phyloP scores from a whole-genome alignment of 1,284 basidiomycete species.

The Exobasidium rhododendri region DNA sequence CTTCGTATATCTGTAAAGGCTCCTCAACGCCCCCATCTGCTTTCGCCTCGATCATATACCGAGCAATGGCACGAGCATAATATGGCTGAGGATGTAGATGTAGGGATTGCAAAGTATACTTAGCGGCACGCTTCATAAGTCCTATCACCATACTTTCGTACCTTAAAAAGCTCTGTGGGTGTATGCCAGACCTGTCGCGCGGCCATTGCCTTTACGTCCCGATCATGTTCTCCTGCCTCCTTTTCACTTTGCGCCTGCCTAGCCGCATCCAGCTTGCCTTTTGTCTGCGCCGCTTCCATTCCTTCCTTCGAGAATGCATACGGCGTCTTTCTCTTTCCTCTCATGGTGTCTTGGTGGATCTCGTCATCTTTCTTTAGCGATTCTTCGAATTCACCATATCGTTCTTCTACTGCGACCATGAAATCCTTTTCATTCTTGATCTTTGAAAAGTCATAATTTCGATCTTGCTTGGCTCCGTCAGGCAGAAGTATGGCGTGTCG shows the following conservation, averaged over 20 bases:
- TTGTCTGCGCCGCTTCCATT: slow-evolving; percentile 31
- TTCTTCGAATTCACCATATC: slow-evolving; percentile 55
- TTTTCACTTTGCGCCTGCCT: slow-evolving; percentile 39
- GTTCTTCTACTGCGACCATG: slow-evolving; percentile 71
- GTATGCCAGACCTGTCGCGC: slow-evolving; percentile 98
- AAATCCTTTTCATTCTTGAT: slow-evolving; percentile 73
- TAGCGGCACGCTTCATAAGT: not conserved
- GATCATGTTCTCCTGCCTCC: slow-evolving; percentile 40
- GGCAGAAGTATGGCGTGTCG: slow-evolving; percentile 51
- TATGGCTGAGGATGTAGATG: slow-evolving; percentile 61
- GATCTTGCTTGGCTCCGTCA: slow-evolving; percentile 17
- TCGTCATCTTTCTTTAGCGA: slow-evolving; percentile 18
- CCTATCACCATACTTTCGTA: not conserved
- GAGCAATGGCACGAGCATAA: slow-evolving; percentile 86
- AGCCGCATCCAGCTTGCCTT: slow-evolving; percentile 40
- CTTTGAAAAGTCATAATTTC: slow-evolving; percentile 67
- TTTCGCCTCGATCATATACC: slow-evolving; percentile 85
- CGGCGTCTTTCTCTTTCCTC: not conserved
- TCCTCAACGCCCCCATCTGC: slow-evolving; percentile 82
- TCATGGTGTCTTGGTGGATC: not conserved
- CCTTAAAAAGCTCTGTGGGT: slow-evolving; percentile 92
- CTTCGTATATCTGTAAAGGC: slow-evolving; percentile 82
- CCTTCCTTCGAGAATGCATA: slow-evolving; percentile 10
- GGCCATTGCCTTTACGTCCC: slow-evolving; percentile 56
- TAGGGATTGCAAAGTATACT: not conserved